Evolutionary conservation across 2,329 filamentous ascomycete species (phyloP).

Genomic region (Fusarium austroafricanum): DNA sequence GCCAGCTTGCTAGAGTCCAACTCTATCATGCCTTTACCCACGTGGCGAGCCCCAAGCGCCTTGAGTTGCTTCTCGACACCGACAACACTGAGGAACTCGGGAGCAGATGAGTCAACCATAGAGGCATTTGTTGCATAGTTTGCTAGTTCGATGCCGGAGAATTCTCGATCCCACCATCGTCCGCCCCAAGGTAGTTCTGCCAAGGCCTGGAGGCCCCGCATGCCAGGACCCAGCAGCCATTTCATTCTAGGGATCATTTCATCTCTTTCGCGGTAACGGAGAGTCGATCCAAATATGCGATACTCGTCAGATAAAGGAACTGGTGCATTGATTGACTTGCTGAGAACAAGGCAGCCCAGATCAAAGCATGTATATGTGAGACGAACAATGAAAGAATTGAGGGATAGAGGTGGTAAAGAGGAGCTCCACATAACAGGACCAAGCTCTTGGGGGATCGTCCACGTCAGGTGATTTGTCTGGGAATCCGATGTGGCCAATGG

Average conservation of each 20-base stretch:
- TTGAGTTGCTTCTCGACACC: constrained; percentile 4
- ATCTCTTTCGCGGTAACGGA: background rate
- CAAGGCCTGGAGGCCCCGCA: background rate
- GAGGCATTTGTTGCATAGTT: background rate
- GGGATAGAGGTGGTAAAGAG: background rate
- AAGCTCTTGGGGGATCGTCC: background rate
- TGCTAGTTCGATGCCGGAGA: background rate
- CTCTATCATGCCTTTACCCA: background rate
- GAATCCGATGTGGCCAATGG: background rate
- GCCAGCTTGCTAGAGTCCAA: background rate
- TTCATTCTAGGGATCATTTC: background rate
- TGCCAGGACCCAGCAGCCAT: background rate
- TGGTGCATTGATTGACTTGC: background rate
- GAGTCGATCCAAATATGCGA: constrained; percentile 2
- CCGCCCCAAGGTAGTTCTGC: constrained; percentile 1
- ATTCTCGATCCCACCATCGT: constrained; percentile 2
- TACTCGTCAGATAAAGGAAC: background rate
- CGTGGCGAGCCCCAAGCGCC: background rate
- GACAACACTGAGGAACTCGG: constrained; percentile 2
- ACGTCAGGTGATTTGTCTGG: background rate
- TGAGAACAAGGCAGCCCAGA: background rate
- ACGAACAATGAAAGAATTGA: background rate
- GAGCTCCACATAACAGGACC: background rate
- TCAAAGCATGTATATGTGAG: constrained; percentile 4
- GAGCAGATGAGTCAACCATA: background rate